These are phyloP conservation scores for Flaveria floridana DNA, from an alignment of 140 eudicot genomes.

Conservation along the genomic window DNA sequence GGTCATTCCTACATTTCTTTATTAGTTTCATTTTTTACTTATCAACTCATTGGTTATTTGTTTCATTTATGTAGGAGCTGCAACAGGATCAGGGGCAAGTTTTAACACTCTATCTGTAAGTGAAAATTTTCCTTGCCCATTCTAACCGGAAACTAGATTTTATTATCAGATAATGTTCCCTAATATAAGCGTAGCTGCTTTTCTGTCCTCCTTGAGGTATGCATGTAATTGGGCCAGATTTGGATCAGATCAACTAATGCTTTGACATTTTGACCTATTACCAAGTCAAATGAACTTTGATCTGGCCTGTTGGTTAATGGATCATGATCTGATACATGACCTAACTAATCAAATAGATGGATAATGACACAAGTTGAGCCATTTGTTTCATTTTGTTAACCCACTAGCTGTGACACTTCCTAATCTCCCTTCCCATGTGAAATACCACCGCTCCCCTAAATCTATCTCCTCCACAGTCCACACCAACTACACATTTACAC, in stretches of 20 bases:
- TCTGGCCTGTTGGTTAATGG: not conserved
- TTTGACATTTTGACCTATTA: not conserved
- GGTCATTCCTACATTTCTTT: not conserved
- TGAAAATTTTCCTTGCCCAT: slow-evolving; percentile 7
- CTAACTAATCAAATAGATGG: not conserved
- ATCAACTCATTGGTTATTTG: not conserved
- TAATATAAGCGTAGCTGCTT: slow-evolving; percentile 3
- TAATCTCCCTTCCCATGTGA: too few relatives aligned
- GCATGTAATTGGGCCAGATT: not conserved
- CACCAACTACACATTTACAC: not conserved
- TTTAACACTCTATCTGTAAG: slow-evolving; percentile 72
- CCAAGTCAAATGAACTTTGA: not conserved
- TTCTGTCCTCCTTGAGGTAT: not conserved
- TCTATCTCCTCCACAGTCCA: not conserved
- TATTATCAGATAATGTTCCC: not conserved
- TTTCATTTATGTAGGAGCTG: slow-evolving; percentile 59
- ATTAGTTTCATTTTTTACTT: not conserved
- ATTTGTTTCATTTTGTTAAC: slow-evolving; percentile 15
- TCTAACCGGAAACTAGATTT: not conserved
- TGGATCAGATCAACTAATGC: not conserved
- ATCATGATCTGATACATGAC: slow-evolving; percentile 8
- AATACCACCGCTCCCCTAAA: not conserved
- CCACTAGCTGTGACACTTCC: not conserved
- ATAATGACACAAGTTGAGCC: not conserved
- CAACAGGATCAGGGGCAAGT: slow-evolving; percentile 82